These are phyloP conservation scores for Trifolium dubium DNA, from an alignment of 306 rosid species.

Conservation along the genomic window DNA sequence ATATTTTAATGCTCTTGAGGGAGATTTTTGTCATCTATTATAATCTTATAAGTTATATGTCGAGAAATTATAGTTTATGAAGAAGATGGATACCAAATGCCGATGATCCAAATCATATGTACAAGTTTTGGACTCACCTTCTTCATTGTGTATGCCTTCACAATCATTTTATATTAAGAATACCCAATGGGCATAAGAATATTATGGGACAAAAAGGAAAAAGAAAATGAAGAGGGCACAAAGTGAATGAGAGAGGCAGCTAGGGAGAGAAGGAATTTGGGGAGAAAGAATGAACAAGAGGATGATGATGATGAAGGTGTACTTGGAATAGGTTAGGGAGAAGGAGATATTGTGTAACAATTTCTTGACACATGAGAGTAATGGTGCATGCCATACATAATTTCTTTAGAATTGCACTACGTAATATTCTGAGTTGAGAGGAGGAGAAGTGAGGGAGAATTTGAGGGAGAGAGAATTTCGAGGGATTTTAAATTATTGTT, in stretches of 20 bases:
- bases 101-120: neutral
- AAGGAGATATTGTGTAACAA: slow-evolving; percentile 5
- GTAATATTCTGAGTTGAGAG: slow-evolving; percentile 17
- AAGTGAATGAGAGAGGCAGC: neutral
- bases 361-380: slow-evolving; percentile 13
- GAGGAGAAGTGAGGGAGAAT: slow-evolving; percentile 18
- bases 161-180: neutral
- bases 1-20: neutral
- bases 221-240: neutral
- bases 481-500: slow-evolving; percentile 28
- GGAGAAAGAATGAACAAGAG: neutral
- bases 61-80: no score
- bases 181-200: neutral
- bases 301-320: neutral
- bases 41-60: no score
- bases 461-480: slow-evolving; percentile 34
- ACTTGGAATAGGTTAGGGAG: neutral
- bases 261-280: neutral
- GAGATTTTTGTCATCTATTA: no score
- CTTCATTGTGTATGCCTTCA: neutral
- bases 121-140: slow-evolving; percentile 28
- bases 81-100: no score
- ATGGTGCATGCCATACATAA: slow-evolving; percentile 1
- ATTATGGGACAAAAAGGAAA: neutral
- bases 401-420: slow-evolving; percentile 25